phyloP scores from a whole-genome alignment of 179 eudicot species.

The Beta macrorhiza region DNA sequence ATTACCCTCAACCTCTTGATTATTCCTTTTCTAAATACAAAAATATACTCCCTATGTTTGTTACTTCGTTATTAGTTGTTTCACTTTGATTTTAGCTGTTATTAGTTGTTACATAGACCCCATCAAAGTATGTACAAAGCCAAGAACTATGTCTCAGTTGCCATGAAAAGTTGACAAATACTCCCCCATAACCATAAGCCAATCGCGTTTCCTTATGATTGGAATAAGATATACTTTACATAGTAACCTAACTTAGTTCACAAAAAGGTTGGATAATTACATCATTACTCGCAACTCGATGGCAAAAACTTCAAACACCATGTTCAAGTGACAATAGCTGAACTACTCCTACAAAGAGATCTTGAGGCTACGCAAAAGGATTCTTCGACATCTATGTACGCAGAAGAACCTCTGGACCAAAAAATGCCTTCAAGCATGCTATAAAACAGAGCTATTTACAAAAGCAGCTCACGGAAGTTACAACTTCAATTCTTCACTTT shows the following conservation, averaged over 20 bases:
- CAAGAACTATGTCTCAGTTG: too few species aligned
- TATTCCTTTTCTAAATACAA: too few species aligned
- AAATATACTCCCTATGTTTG: too few species aligned
- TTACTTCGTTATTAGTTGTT: too few species aligned
- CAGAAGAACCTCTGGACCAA: neutral
- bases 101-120: too few species aligned
- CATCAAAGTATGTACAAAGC: too few species aligned
- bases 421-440: neutral
- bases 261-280: neutral
- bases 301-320: neutral
- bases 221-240: too few species aligned
- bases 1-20: too few species aligned
- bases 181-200: too few species aligned
- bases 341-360: neutral
- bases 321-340: neutral
- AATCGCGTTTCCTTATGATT: too few species aligned
- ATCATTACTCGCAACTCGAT: neutral
- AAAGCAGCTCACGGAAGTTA: neutral
- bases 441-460: constrained; percentile 3
- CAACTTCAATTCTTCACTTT: constrained; percentile 10
- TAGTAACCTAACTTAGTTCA: neutral
- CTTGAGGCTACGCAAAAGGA: neutral
- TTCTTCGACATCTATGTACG: neutral
- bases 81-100: too few species aligned
- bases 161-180: too few species aligned